phyloP scores from a whole-genome alignment of 1,139 yeast genomes.

The Saccharomycopsis hybrid region DNA sequence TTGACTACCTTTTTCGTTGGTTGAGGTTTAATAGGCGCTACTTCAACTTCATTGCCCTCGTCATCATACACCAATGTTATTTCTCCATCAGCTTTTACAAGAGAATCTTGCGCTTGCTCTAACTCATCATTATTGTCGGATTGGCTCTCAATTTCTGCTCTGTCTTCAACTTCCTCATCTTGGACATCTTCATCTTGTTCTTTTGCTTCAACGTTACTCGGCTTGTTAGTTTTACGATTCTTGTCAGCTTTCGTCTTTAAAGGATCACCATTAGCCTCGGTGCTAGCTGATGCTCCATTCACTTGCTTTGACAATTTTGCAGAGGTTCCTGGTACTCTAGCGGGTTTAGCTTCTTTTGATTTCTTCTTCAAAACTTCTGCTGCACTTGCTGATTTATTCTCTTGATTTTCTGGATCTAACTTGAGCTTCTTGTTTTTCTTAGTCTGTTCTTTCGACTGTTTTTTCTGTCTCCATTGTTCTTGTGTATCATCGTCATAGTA shows the following conservation, averaged over 20 bases:
- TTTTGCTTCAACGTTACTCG: constrained; percentile 21
- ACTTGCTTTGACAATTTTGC: constrained; percentile 19
- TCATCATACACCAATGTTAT: constrained; percentile 63
- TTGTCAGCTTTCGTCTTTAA: constrained; percentile 13
- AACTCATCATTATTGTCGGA: constrained; percentile 20
- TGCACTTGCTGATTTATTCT: constrained; percentile 51
- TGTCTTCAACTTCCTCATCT: constrained; percentile 22
- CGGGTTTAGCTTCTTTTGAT: constrained; percentile 51
- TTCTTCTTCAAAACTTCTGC: constrained; percentile 56
- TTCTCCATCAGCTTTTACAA: constrained; percentile 32
- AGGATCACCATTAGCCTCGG: constrained; percentile 1
- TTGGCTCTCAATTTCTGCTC: constrained; percentile 17
- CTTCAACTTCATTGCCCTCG: constrained; percentile 60
- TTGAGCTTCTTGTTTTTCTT: constrained; percentile 60
- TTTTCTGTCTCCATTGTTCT: constrained; percentile 86
- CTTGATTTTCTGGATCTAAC: constrained; percentile 61
- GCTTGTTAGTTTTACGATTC: constrained; percentile 1
- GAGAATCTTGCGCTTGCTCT: constrained; percentile 17
- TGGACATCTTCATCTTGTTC: constrained; percentile 23
- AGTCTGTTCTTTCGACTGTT: constrained; percentile 62
- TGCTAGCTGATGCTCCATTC: constrained; percentile 21
- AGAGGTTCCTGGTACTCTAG: constrained; percentile 39
- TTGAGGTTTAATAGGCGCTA: constrained; percentile 13
- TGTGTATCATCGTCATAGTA: constrained; percentile 72
- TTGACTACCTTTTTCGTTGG: constrained; percentile 15